Conservation (phyloP, 208 protist species). For the Leishmania lainsoni region DNA sequence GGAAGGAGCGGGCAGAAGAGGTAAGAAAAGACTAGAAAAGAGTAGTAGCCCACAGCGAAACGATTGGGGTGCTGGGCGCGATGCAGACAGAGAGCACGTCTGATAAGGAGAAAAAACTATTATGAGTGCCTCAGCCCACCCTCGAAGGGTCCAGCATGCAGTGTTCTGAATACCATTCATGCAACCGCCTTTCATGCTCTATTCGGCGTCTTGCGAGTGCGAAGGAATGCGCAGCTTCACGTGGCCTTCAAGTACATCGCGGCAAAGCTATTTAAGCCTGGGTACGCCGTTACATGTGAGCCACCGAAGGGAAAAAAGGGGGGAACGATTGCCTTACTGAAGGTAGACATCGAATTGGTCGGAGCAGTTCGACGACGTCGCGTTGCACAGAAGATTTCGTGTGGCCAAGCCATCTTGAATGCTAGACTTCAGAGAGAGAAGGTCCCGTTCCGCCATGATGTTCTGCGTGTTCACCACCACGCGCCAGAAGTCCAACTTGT, state of each 20-base stretch:
- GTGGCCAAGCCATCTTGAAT: constrained; percentile 28
- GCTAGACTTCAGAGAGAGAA: constrained; percentile 37
- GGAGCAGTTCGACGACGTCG: constrained; percentile 22
- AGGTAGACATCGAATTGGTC: constrained; percentile 39
- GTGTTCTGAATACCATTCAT: not conserved
- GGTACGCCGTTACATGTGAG: not conserved
- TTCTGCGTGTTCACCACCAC: constrained; percentile 51
- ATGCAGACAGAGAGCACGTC: not conserved
- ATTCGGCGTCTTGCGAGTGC: not conserved
- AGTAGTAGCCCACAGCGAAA: not conserved
- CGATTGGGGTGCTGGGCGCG: not conserved
- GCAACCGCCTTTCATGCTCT: not conserved
- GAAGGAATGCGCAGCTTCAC: not conserved
- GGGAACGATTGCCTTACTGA: constrained; percentile 1
- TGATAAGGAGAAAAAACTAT: not conserved
- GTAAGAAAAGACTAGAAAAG: not conserved
- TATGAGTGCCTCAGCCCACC: not conserved
- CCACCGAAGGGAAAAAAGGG: not conserved
- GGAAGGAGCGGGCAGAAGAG: not conserved
- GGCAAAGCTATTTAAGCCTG: not conserved
- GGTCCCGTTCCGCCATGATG: constrained; percentile 51
- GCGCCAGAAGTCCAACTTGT: constrained; percentile 51
- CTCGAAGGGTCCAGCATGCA: not conserved
- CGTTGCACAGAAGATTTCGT: constrained; percentile 34
- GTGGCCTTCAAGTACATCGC: not conserved